Percentiles rank a stretch among this genome's conserved stretches.
Evolutionary conservation across 2,329 filamentous ascomycete species (phyloP).

Genomic region (Penicillium sp.): DNA sequence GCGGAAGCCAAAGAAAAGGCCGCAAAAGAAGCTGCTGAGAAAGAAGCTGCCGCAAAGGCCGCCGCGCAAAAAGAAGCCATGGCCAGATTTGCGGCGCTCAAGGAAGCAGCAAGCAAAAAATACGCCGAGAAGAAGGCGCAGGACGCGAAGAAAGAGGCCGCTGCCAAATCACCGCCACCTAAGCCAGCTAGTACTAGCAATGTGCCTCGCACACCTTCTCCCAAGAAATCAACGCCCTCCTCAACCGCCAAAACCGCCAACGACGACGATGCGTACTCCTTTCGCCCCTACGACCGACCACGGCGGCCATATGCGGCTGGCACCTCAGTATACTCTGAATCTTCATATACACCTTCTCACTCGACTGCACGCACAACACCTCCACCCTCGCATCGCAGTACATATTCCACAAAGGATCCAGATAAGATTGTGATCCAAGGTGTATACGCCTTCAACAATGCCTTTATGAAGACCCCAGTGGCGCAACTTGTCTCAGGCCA

Average conservation of each 20-base stretch:
- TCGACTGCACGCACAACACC: slow-evolving; percentile 82
- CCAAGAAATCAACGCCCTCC: slow-evolving; percentile 37
- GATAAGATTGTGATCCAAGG: slow-evolving; percentile 95
- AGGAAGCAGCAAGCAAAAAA: slow-evolving; percentile 40
- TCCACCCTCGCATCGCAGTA: slow-evolving; percentile 71
- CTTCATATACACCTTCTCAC: slow-evolving; percentile 80
- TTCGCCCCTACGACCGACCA: slow-evolving; percentile 72
- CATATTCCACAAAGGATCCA: slow-evolving; percentile 85
- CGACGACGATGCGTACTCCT: slow-evolving; percentile 67
- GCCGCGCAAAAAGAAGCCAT: slow-evolving; percentile 39
- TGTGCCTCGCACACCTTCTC: slow-evolving; percentile 39
- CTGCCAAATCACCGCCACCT: slow-evolving; percentile 34
- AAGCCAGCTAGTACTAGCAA: slow-evolving; percentile 33
- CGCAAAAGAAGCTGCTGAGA: slow-evolving; percentile 56
- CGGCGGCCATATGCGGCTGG: slow-evolving; percentile 62
- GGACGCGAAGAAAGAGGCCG: slow-evolving; percentile 31
- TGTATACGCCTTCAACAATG: slow-evolving; percentile 89
- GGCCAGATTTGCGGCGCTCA: slow-evolving; percentile 39
- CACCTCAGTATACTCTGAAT: slow-evolving; percentile 74
- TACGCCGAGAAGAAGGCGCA: slow-evolving; percentile 39
- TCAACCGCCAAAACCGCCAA: slow-evolving; percentile 40
- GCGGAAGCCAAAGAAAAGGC: slow-evolving; percentile 36
- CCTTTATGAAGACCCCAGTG: slow-evolving; percentile 83
- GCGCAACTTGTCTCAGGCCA: slow-evolving; percentile 84
- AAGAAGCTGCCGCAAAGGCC: slow-evolving; percentile 57